Evolutionary conservation across 768 basidiomycete genomes (phyloP).

Genomic region (Mycena vulgaris): DNA sequence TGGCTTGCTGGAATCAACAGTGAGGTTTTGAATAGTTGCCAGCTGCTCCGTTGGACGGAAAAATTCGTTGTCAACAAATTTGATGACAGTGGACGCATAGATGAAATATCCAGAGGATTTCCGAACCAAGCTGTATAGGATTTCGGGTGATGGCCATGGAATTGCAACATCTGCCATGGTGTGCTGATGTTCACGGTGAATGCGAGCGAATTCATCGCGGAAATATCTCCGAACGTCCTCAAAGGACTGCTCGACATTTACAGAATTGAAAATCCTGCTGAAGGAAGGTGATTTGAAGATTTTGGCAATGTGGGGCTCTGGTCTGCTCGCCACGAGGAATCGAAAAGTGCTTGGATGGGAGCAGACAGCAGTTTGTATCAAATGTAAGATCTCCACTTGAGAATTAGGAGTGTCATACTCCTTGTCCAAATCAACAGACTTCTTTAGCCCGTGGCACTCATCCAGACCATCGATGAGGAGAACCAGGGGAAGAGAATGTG

Average conservation of each 20-base stretch:
- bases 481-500: background rate
- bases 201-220: background rate
- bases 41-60: too few relatives aligned
- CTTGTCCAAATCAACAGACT: too few relatives aligned
- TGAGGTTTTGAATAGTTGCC: too few relatives aligned
- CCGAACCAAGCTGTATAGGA: too few relatives aligned
- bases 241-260: slow-evolving; percentile 6
- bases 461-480: slow-evolving; percentile 14
- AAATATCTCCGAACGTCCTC: background rate
- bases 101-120: too few relatives aligned
- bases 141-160: background rate
- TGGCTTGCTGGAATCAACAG: too few relatives aligned
- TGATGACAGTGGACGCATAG: too few relatives aligned
- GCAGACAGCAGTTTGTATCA: background rate
- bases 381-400: background rate
- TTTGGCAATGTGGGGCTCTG: slow-evolving; percentile 1
- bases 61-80: too few relatives aligned
- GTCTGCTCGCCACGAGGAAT: slow-evolving; percentile 3
- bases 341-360: background rate
- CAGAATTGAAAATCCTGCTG: background rate
- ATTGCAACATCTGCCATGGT: background rate
- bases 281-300: background rate
- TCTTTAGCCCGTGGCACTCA: too few relatives aligned
- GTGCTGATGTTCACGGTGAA: background rate
- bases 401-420: background rate